Evolutionary conservation across 2,329 filamentous ascomycete species (phyloP).

Genomic region (Neofusicoccum cordaticola): DNA sequence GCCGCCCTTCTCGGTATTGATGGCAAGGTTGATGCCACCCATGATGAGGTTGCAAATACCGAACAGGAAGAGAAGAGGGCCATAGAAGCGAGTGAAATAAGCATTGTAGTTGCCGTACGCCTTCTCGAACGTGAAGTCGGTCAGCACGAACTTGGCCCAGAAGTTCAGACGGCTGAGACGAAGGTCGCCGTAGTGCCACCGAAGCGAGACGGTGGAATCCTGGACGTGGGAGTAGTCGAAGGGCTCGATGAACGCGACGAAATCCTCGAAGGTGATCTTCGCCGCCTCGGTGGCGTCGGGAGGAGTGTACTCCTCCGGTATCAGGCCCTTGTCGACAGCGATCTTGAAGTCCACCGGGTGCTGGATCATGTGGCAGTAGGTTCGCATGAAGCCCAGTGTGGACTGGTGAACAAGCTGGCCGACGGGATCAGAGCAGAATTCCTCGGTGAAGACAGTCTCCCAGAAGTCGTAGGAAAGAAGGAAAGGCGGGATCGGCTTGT

Average conservation of each 20-base stretch:
- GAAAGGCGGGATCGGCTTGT: slow-evolving; percentile 25
- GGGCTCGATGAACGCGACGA: slow-evolving; percentile 6
- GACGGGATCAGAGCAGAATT: slow-evolving; percentile 17
- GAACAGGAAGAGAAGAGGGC: slow-evolving; percentile 1
- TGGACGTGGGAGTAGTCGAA: background rate
- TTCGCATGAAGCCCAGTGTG: slow-evolving; percentile 23
- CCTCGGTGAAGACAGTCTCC: slow-evolving; percentile 21
- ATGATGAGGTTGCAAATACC: slow-evolving; percentile 6
- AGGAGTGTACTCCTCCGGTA: background rate
- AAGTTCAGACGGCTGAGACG: slow-evolving; percentile 19
- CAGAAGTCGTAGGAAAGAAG: slow-evolving; percentile 24
- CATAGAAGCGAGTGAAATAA: slow-evolving; percentile 11
- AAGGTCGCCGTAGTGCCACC: slow-evolving; percentile 20
- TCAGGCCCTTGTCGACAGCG: slow-evolving; percentile 12
- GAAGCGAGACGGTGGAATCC: slow-evolving; percentile 11
- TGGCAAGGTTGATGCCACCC: background rate
- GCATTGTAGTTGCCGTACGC: slow-evolving; percentile 12
- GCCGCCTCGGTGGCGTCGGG: background rate
- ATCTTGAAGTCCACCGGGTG: slow-evolving; percentile 23
- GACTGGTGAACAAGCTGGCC: slow-evolving; percentile 8
- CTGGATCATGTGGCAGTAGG: slow-evolving; percentile 22
- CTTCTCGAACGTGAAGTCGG: background rate
- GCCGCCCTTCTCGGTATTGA: background rate
- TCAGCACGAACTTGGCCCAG: slow-evolving; percentile 16
- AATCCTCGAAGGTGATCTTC: background rate